phyloP scores from a whole-genome alignment of 2,329 filamentous ascomycete genomes.

The Talaromyces sp. region DNA sequence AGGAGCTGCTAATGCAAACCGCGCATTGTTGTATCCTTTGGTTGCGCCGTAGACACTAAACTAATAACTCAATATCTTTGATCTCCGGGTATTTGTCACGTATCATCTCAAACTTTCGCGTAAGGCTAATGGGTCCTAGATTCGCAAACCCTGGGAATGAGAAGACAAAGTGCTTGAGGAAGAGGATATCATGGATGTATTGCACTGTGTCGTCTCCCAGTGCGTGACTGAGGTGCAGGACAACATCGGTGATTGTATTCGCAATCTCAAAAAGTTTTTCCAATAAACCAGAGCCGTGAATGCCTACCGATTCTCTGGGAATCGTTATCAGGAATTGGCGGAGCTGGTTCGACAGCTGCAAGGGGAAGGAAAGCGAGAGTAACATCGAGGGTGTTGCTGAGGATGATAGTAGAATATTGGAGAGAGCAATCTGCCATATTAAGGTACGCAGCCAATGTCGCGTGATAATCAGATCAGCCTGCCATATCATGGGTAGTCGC shows the following conservation, averaged over 20 bases:
- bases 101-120: slow-evolving; percentile 40
- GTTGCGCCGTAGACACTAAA: slow-evolving; percentile 15
- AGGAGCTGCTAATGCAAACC: too few relatives aligned
- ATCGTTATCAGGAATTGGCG: slow-evolving; percentile 42
- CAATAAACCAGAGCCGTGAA: slow-evolving; percentile 56
- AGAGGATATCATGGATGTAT: slow-evolving; percentile 54
- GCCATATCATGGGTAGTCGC: slow-evolving; percentile 42
- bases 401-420: slow-evolving; percentile 45
- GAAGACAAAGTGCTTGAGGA: slow-evolving; percentile 51
- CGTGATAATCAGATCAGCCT: slow-evolving; percentile 50
- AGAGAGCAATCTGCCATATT: slow-evolving; percentile 51
- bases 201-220: slow-evolving; percentile 46
- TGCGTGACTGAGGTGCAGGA: slow-evolving; percentile 50
- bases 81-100: slow-evolving; percentile 23
- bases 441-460: slow-evolving; percentile 50
- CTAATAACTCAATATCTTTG: slow-evolving; percentile 13
- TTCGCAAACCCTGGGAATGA: slow-evolving; percentile 48
- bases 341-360: slow-evolving; percentile 44
- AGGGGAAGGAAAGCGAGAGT: slow-evolving; percentile 45
- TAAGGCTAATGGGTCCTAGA: slow-evolving; percentile 45
- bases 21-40: background rate
- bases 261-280: slow-evolving; percentile 61
- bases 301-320: slow-evolving; percentile 48
- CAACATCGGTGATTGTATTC: slow-evolving; percentile 57
- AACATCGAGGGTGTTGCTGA: slow-evolving; percentile 22